These are phyloP conservation scores for Bolboschoenus planiculmis DNA, from an alignment of 176 grass and related monocot species.

Conservation along the genomic window DNA sequence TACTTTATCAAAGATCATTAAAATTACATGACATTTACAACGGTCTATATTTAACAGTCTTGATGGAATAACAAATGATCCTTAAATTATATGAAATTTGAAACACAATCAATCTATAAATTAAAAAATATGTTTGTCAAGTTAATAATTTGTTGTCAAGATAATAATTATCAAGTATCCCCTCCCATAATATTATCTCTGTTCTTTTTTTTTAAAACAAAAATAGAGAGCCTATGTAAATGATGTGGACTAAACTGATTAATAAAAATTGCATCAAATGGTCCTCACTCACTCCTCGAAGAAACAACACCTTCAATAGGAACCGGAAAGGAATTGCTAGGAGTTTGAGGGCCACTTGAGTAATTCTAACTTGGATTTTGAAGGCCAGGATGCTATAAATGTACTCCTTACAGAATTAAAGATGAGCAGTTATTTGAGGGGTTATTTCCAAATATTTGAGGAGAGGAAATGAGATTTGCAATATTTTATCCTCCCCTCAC, in stretches of 20 bases:
- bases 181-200: not conserved
- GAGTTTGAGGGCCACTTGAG: not conserved
- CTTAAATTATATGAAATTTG: too few species aligned
- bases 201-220: not conserved
- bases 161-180: too few species aligned
- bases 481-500: not conserved
- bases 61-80: too few species aligned
- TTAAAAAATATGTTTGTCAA: too few species aligned
- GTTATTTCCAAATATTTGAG: not conserved
- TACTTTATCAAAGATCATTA: too few species aligned
- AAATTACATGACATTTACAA: too few species aligned
- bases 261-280: not conserved
- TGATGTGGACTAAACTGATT: not conserved
- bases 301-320: not conserved
- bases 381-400: not conserved
- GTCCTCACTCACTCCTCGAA: not conserved
- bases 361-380: not conserved
- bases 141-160: too few species aligned
- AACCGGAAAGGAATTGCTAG: not conserved
- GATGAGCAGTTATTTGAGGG: not conserved
- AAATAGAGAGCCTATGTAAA: not conserved
- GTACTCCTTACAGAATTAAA: not conserved
- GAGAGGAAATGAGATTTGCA: not conserved
- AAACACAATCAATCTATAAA: too few species aligned
- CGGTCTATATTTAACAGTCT: too few species aligned